Conservation (phyloP, 495 filamentous ascomycete genomes). For the Letharia columbiana region DNA sequence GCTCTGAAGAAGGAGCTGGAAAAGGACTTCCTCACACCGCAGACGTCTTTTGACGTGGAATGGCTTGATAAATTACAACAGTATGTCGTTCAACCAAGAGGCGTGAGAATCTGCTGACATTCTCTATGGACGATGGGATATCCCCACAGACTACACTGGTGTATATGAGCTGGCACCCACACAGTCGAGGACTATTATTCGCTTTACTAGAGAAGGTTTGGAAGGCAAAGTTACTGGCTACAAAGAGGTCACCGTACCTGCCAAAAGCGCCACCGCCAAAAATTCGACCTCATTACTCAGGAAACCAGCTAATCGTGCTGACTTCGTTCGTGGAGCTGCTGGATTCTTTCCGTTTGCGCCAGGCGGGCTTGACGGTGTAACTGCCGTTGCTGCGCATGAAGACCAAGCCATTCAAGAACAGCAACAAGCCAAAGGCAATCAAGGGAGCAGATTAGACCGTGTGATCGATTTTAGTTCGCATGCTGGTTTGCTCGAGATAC, state of each 20-base stretch:
- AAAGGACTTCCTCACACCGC: constrained; percentile 67
- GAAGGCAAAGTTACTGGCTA: constrained; percentile 93
- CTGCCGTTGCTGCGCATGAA: constrained; percentile 68
- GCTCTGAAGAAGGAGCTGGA: constrained; percentile 63
- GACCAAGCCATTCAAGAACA: constrained; percentile 45
- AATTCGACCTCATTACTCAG: constrained; percentile 87
- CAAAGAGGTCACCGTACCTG: constrained; percentile 86
- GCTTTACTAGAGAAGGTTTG: constrained; percentile 84
- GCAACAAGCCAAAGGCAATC: constrained; percentile 37
- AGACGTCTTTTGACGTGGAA: constrained; percentile 61
- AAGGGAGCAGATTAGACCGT: constrained; percentile 51
- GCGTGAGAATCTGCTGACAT: constrained; percentile 18
- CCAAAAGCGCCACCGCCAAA: constrained; percentile 84
- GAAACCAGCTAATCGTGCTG: constrained; percentile 77
- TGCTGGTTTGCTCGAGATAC: constrained; percentile 68
- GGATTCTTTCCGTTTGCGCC: constrained; percentile 96
- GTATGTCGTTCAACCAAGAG: constrained; percentile 30
- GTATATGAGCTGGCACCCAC: constrained; percentile 83
- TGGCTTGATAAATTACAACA: constrained; percentile 88
- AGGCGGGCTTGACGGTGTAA: constrained; percentile 81
- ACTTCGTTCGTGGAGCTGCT: constrained; percentile 90
- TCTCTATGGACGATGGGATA: constrained; percentile 64
- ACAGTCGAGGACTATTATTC: constrained; percentile 83
- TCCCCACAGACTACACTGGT: constrained; percentile 61
- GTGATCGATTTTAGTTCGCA: constrained; percentile 73